Conservation (phyloP, 2,329 filamentous ascomycete genomes). For the Boeremia lycopersici region DNA sequence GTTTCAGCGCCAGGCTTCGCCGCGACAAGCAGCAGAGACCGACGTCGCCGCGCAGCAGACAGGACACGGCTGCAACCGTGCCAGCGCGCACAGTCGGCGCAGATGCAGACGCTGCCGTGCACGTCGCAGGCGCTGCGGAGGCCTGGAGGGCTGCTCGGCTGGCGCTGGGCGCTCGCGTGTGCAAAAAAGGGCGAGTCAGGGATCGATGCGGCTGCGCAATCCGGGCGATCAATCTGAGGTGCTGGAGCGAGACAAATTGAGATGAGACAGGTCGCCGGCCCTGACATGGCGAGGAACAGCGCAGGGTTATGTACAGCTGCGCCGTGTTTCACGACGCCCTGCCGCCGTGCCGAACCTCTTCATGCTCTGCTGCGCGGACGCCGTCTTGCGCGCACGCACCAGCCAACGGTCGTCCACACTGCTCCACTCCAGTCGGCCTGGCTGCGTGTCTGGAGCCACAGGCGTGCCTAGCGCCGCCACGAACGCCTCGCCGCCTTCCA, state of each 20-base stretch:
- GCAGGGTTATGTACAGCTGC: conserved; percentile 33
- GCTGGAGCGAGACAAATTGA: conserved; percentile 11
- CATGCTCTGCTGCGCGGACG: conserved; percentile 12
- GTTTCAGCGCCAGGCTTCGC: conserved; percentile 4
- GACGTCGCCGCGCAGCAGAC: not conserved
- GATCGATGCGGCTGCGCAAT: conserved; percentile 16
- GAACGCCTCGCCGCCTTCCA: not conserved
- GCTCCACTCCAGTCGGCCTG: not conserved
- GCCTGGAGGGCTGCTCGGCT: not conserved
- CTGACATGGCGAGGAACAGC: conserved; percentile 37
- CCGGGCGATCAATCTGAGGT: conserved; percentile 25
- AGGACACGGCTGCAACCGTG: not conserved
- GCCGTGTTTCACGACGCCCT: conserved; percentile 40
- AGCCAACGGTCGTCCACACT: not conserved
- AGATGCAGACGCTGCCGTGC: not conserved
- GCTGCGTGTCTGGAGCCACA: conserved; percentile 11
- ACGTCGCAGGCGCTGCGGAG: not conserved
- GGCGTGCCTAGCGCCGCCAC: conserved; percentile 12
- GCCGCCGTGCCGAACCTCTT: conserved; percentile 22
- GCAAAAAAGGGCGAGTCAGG: conserved; percentile 33
- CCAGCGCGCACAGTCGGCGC: not conserved
- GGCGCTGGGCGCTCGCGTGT: conserved; percentile 21
- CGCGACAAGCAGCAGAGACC: not conserved
- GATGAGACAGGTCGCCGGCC: conserved; percentile 30
- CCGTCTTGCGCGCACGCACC: not conserved